Evolutionary conservation across 305 asterid genomes (phyloP).

Genomic region (Petunia hybrid): DNA sequence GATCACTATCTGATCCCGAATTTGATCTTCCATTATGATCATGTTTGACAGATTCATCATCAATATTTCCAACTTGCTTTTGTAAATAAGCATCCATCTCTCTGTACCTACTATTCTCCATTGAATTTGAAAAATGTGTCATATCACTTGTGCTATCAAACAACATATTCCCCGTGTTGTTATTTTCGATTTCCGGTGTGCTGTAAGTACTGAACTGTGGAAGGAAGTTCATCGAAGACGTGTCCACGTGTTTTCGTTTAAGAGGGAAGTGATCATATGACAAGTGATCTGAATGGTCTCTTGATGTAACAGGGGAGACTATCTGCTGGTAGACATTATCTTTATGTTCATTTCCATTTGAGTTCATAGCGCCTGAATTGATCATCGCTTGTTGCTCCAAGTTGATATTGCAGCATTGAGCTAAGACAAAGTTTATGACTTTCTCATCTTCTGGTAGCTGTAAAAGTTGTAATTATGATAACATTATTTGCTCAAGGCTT

Average conservation of each 20-base stretch:
- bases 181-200: conserved; percentile 41
- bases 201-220: conserved; percentile 45
- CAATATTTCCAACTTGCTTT: conserved; percentile 48
- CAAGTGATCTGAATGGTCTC: conserved; percentile 44
- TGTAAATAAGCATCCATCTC: conserved; percentile 41
- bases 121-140: conserved; percentile 34
- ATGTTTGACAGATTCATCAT: conserved; percentile 38
- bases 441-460: conserved; percentile 76
- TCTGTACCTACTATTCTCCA: conserved; percentile 41
- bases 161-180: conserved; percentile 46
- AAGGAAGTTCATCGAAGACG: conserved; percentile 47
- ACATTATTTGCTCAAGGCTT: background rate
- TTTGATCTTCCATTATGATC: conserved; percentile 51
- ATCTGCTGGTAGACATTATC: conserved; percentile 32
- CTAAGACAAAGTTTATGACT: conserved; percentile 58
- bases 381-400: conserved; percentile 56
- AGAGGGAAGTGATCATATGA: conserved; percentile 57
- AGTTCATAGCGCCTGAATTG: conserved; percentile 43
- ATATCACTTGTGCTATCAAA: conserved; percentile 48
- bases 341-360: conserved; percentile 36
- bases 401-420: conserved; percentile 57
- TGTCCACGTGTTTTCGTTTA: conserved; percentile 49
- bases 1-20: conserved; percentile 56
- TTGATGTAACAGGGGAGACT: conserved; percentile 37
- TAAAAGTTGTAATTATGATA: background rate